Conservation (phyloP, 768 basidiomycete species). For the Mycena olivaceomarginata region DNA sequence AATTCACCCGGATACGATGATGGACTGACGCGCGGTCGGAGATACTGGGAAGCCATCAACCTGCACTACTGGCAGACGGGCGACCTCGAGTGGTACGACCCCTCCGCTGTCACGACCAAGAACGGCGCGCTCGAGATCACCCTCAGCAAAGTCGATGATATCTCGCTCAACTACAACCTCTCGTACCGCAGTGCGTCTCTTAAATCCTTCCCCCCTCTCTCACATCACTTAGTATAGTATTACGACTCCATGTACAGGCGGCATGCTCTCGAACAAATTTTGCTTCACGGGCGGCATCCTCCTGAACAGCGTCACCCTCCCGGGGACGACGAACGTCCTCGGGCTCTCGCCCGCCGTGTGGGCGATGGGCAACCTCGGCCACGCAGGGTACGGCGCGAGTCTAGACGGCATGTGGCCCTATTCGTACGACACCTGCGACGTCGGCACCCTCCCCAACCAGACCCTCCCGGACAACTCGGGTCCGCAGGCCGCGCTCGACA, state of each 20-base stretch:
- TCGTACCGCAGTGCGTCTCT: slow-evolving; percentile 51
- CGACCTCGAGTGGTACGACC: slow-evolving; percentile 91
- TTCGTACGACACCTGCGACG: slow-evolving; percentile 86
- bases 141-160: slow-evolving; percentile 81
- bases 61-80: slow-evolving; percentile 88
- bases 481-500: slow-evolving; percentile 76
- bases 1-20: too few species aligned
- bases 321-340: slow-evolving; percentile 59
- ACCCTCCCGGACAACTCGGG: slow-evolving; percentile 65
- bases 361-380: slow-evolving; percentile 25
- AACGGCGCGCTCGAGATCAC: slow-evolving; percentile 81
- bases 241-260: not conserved
- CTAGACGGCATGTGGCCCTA: slow-evolving; percentile 76
- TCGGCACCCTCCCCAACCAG: not conserved
- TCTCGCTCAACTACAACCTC: slow-evolving; percentile 57
- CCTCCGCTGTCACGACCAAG: slow-evolving; percentile 80
- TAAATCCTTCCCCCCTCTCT: not conserved
- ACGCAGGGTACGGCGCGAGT: slow-evolving; percentile 11
- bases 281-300: slow-evolving; percentile 89
- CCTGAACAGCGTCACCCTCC: slow-evolving; percentile 65
- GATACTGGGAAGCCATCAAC: slow-evolving; percentile 85
- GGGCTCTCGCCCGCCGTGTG: slow-evolving; percentile 30
- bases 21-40: not conserved
- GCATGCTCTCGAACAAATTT: slow-evolving; percentile 71
- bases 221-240: not conserved